Evolutionary conservation across 306 rosid genomes (phyloP).

Genomic region (Prunus mume): DNA sequence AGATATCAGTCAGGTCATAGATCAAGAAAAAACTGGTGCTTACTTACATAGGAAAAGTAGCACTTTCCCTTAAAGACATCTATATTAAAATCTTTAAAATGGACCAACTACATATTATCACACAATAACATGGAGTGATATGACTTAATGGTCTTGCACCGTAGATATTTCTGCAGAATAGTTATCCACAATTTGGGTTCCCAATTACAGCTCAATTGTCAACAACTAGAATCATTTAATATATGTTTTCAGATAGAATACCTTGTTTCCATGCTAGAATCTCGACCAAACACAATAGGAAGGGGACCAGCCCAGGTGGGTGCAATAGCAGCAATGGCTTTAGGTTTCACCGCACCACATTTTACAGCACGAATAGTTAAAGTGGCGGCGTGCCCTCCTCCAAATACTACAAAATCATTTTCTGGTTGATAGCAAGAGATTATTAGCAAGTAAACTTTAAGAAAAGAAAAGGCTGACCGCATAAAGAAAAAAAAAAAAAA

Average conservation of each 20-base stretch:
- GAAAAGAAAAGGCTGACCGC: neutral
- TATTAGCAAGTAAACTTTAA: constrained; percentile 17
- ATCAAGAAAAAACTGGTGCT: constrained; percentile 8
- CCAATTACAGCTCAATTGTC: neutral
- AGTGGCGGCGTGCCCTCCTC: constrained; percentile 94
- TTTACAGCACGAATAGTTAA: constrained; percentile 71
- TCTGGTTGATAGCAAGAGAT: constrained; percentile 40
- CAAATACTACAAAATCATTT: constrained; percentile 67
- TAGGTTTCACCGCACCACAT: constrained; percentile 72
- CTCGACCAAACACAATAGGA: constrained; percentile 93
- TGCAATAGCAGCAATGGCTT: constrained; percentile 86
- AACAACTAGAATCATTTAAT: neutral
- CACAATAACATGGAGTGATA: neutral
- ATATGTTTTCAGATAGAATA: constrained; percentile 25
- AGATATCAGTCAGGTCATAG: constrained; percentile 13
- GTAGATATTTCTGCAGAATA: neutral
- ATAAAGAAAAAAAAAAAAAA: neutral
- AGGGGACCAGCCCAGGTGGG: constrained; percentile 99
- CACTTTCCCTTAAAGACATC: neutral
- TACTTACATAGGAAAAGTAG: neutral
- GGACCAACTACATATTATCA: constrained; percentile 4
- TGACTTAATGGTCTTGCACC: constrained; percentile 4
- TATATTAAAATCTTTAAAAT: neutral
- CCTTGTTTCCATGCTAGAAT: constrained; percentile 92
- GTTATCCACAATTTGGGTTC: constrained; percentile 1